phyloP scores from a whole-genome alignment of 345 rosid genomes.

The Noccaea caerulescens region DNA sequence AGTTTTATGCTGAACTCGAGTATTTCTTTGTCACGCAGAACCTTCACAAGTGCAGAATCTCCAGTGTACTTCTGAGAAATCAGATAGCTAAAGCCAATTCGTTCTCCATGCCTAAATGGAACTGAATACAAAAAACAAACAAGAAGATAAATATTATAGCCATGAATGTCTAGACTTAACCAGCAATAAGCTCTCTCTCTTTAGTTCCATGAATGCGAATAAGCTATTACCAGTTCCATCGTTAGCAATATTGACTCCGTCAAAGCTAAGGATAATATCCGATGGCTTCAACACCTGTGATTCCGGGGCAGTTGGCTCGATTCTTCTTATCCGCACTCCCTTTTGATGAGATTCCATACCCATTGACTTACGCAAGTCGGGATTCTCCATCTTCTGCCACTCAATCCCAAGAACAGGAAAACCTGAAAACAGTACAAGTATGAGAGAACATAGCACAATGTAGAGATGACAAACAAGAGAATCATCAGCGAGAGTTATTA shows the following conservation, averaged over 20 bases:
- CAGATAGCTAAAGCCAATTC: slow-evolving; percentile 92
- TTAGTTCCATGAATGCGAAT: not conserved
- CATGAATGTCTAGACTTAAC: not conserved
- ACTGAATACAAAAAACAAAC: slow-evolving; percentile 51
- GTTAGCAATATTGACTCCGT: slow-evolving; percentile 81
- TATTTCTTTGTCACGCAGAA: slow-evolving; percentile 68
- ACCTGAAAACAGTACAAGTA: slow-evolving; percentile 50
- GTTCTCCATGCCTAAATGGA: slow-evolving; percentile 94
- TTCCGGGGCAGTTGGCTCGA: slow-evolving; percentile 92
- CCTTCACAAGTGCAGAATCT: slow-evolving; percentile 77
- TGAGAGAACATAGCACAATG: slow-evolving; percentile 19
- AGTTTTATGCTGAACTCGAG: slow-evolving; percentile 80
- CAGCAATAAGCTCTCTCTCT: not conserved
- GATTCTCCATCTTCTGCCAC: slow-evolving; percentile 99
- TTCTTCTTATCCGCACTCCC: slow-evolving; percentile 91
- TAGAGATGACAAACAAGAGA: slow-evolving; percentile 14
- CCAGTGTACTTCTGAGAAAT: slow-evolving; percentile 94
- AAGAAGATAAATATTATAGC: slow-evolving; percentile 16
- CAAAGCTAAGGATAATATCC: slow-evolving; percentile 87
- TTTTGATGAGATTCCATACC: slow-evolving; percentile 83
- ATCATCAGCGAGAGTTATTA: not conserved
- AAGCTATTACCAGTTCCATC: slow-evolving; percentile 82
- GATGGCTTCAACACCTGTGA: slow-evolving; percentile 82
- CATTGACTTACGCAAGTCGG: slow-evolving; percentile 76
- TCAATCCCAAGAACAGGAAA: slow-evolving; percentile 93